Conservation (phyloP, 1,284 basidiomycete species). For the Cutaneotrichosporon sp. region DNA sequence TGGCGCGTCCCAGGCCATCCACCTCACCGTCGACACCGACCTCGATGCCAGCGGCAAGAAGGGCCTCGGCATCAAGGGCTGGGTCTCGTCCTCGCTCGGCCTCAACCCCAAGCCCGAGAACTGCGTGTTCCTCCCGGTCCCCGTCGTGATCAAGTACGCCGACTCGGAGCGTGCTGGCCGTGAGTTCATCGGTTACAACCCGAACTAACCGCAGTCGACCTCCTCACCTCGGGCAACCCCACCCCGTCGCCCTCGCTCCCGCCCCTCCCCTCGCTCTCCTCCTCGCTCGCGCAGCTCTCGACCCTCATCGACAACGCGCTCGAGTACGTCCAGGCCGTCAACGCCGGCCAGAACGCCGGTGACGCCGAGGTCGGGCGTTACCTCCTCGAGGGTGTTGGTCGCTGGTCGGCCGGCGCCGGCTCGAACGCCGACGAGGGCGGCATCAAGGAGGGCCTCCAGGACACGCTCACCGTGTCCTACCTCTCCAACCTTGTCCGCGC, state of each 20-base stretch:
- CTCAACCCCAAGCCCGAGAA: conserved; percentile 87
- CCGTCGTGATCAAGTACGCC: conserved; percentile 76
- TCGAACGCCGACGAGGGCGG: conserved; percentile 45
- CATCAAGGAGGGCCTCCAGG: conserved; percentile 61
- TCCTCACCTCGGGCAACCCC: conserved; percentile 59
- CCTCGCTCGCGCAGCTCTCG: conserved; percentile 55
- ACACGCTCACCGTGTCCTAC: conserved; percentile 92
- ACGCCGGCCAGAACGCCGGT: conserved; percentile 74
- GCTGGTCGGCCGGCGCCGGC: conserved; percentile 57
- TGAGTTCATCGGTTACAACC: conserved; percentile 58
- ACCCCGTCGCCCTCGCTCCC: conserved; percentile 47
- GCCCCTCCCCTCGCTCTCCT: conserved; percentile 44
- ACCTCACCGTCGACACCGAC: conserved; percentile 84
- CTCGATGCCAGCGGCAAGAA: conserved; percentile 63
- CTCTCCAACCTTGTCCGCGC: conserved; percentile 90
- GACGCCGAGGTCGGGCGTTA: conserved; percentile 88
- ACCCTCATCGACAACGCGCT: conserved; percentile 63
- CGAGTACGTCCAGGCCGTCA: conserved; percentile 79
- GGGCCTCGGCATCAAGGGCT: conserved; percentile 82
- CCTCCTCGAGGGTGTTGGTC: conserved; percentile 84
- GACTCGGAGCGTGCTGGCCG: conserved; percentile 79
- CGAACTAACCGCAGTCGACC: conserved; percentile 64
- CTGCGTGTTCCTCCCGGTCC: conserved; percentile 85
- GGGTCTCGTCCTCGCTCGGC: conserved; percentile 66
- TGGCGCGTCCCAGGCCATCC: conserved; percentile 82